phyloP scores from a whole-genome alignment of 345 rosid genomes.

The Leavenworthia alabamica region DNA sequence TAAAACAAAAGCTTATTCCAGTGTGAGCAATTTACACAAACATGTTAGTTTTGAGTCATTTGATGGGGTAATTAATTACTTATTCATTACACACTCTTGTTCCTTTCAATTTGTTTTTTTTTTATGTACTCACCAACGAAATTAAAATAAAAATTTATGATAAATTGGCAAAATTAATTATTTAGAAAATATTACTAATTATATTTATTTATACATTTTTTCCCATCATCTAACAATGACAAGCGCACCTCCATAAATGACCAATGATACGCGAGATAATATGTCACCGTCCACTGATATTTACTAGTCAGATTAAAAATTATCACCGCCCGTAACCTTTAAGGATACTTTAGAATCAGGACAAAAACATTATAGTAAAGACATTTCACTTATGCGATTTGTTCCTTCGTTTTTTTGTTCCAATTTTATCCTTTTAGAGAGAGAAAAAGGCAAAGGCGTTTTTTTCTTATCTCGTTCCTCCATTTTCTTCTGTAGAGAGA shows the following conservation, averaged over 20 bases:
- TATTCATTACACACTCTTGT: not conserved
- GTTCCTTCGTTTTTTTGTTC: constrained; percentile 34
- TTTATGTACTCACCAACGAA: not conserved
- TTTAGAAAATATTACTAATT: not conserved
- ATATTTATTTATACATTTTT: too few species aligned
- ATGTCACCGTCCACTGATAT: constrained; percentile 15
- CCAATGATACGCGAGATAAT: constrained; percentile 10
- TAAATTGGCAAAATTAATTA: not conserved
- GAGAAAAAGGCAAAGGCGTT: too few species aligned
- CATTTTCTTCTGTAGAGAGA: too few species aligned
- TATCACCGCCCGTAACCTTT: constrained; percentile 24
- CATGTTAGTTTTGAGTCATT: not conserved
- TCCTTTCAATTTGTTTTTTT: not conserved
- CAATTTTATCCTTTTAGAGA: constrained; percentile 32
- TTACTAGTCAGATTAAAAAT: not conserved
- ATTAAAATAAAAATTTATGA: not conserved
- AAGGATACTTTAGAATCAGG: not conserved
- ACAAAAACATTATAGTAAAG: constrained; percentile 26
- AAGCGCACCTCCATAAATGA: constrained; percentile 25
- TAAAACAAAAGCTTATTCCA: too few species aligned
- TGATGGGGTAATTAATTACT: not conserved
- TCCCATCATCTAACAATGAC: constrained; percentile 14
- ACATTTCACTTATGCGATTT: constrained; percentile 27
- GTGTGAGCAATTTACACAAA: constrained; percentile 6
- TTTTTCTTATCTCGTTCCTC: too few species aligned